Conservation (phyloP, 2,329 filamentous ascomycete species). For the Aspergillus ruber region DNA sequence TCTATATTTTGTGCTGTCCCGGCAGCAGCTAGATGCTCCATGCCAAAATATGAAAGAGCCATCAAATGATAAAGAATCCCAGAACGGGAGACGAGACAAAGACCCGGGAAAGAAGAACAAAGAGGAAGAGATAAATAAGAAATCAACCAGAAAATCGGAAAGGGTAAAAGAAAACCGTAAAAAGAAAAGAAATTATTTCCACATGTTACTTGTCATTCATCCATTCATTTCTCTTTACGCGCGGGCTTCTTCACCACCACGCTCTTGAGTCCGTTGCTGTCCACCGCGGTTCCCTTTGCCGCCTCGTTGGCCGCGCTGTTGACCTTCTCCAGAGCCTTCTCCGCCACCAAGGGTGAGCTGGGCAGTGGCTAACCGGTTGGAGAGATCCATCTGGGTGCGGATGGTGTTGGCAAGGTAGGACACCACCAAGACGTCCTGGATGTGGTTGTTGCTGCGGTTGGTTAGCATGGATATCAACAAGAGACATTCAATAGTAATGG, state of each 20-base stretch:
- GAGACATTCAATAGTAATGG: neutral
- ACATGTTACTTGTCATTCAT: conserved; percentile 1
- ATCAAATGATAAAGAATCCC: neutral
- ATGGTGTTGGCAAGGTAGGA: conserved; percentile 98
- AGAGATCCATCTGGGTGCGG: conserved; percentile 96
- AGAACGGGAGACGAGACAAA: neutral
- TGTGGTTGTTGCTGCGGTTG: conserved; percentile 77
- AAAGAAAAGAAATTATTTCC: conserved; percentile 12
- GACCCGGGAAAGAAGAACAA: neutral
- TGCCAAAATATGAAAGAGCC: conserved; percentile 6
- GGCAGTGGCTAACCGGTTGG: conserved; percentile 84
- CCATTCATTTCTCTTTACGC: conserved; percentile 21
- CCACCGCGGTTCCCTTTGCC: conserved; percentile 38
- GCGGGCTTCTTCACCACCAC: conserved; percentile 31
- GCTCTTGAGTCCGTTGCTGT: conserved; percentile 35
- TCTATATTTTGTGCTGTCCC: conserved; percentile 2
- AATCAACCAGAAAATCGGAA: conserved; percentile 1
- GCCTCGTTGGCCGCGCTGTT: conserved; percentile 33
- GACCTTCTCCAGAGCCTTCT: conserved; percentile 33
- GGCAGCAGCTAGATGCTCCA: conserved; percentile 4
- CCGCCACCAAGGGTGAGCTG: conserved; percentile 55
- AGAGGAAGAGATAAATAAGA: neutral
- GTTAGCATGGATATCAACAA: conserved; percentile 25
- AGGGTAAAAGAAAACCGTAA: conserved; percentile 3
- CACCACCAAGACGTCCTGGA: conserved; percentile 97